Evolutionary conservation across 1,139 yeast genomes (phyloP).

Genomic region (Debaryomyces coudertii): DNA sequence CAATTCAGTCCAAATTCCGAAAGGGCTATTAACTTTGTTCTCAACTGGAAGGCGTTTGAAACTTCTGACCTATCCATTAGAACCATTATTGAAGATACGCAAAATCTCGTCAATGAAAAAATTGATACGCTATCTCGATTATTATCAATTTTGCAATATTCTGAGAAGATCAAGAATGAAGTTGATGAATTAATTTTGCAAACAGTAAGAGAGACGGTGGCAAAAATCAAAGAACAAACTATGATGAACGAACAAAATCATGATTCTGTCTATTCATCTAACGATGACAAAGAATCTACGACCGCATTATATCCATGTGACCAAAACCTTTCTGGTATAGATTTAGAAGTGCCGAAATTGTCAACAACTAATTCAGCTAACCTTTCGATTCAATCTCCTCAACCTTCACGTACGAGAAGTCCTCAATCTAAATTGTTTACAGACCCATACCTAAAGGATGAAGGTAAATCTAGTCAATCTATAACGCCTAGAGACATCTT

Average conservation of each 20-base stretch:
- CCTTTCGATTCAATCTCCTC: conserved; percentile 32
- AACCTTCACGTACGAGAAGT: conserved; percentile 35
- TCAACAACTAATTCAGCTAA: conserved; percentile 4
- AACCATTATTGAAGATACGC: conserved; percentile 70
- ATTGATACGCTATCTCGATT: conserved; percentile 75
- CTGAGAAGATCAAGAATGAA: conserved; percentile 80
- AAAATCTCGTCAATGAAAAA: conserved; percentile 61
- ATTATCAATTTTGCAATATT: conserved; percentile 75
- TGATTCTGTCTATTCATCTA: neutral
- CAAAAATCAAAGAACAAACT: conserved; percentile 50
- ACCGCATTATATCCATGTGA: neutral
- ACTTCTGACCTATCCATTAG: conserved; percentile 68
- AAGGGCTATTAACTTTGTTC: conserved; percentile 59
- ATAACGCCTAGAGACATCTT: conserved; percentile 48
- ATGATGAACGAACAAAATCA: conserved; percentile 22
- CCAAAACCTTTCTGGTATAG: neutral
- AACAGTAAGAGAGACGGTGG: conserved; percentile 67
- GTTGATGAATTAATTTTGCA: conserved; percentile 72
- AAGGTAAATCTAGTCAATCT: conserved; percentile 22
- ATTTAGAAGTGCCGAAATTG: neutral
- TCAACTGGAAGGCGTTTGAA: conserved; percentile 57
- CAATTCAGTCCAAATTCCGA: conserved; percentile 74
- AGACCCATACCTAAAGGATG: conserved; percentile 42
- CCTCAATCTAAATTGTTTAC: conserved; percentile 38
- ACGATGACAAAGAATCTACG: conserved; percentile 2